Conservation (phyloP, 345 rosid genomes). For the Cardamine resedifolia region DNA sequence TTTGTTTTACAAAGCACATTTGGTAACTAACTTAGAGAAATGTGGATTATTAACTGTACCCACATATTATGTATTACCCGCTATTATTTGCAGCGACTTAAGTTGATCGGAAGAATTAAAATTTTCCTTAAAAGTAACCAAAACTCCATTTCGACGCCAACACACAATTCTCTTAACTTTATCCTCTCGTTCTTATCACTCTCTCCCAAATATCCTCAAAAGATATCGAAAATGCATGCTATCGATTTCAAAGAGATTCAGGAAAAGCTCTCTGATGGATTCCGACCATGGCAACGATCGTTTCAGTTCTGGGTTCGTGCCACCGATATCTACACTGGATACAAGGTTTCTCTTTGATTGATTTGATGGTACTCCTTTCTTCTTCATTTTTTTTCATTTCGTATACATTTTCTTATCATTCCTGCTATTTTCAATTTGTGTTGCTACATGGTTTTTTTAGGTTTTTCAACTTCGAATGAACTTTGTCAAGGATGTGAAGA, state of each 20-base stretch:
- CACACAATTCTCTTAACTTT: neutral
- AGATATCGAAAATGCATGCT: conserved; percentile 42
- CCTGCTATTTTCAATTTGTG: neutral
- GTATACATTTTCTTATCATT: neutral
- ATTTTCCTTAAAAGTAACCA: neutral
- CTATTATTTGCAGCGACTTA: no score
- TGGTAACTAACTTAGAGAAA: no score
- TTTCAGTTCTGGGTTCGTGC: conserved; percentile 95
- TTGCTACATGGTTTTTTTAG: conserved; percentile 41
- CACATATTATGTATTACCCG: no score
- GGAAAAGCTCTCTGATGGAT: conserved; percentile 52
- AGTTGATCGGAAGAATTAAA: no score
- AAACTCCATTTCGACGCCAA: neutral
- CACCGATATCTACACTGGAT: conserved; percentile 74
- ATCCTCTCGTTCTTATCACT: conserved; percentile 17
- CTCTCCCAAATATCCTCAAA: neutral
- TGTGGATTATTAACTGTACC: no score
- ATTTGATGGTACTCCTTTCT: neutral
- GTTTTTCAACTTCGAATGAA: conserved; percentile 73
- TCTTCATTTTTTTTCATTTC: neutral
- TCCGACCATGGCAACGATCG: conserved; percentile 87
- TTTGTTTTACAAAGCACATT: no score
- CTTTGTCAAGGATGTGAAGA: conserved; percentile 70
- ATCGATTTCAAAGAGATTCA: conserved; percentile 63
- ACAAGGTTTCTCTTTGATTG: conserved; percentile 58